Percentiles rank a stretch among this genome's conserved stretches.
Evolutionary conservation across 1,284 basidiomycete species (phyloP).

Genomic region (Apiotrichum akiyoshidainum): DNA sequence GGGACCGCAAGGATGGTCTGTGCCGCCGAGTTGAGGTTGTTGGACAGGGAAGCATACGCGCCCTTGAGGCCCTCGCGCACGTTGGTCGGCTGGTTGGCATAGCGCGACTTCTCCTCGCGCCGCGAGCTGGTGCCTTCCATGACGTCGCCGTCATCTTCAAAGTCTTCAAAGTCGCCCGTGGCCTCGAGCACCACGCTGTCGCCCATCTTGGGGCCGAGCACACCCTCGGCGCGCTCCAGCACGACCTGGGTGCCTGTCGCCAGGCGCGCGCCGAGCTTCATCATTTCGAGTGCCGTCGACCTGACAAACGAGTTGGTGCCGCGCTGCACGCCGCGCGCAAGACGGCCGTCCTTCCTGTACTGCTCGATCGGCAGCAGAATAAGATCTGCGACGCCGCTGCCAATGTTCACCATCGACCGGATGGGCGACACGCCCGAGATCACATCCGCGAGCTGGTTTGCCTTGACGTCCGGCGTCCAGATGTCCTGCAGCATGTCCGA

Average conservation of each 20-base stretch:
- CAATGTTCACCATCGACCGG: constrained; percentile 91
- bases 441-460: constrained; percentile 93
- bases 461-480: constrained; percentile 99
- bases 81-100: constrained; percentile 82
- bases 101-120: constrained; percentile 67
- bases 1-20: constrained; percentile 98
- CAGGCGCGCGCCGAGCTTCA: constrained; percentile 88
- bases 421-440: constrained; percentile 96
- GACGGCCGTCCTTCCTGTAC: constrained; percentile 92
- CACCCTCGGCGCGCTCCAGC: constrained; percentile 88
- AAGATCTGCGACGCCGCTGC: constrained; percentile 91
- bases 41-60: constrained; percentile 79
- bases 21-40: constrained; percentile 84
- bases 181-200: constrained; percentile 26
- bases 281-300: constrained; percentile 88
- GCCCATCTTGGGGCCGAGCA: constrained; percentile 62
- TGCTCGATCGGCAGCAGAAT: constrained; percentile 94
- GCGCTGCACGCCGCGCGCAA: constrained; percentile 88
- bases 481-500: constrained; percentile 90
- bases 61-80: constrained; percentile 83
- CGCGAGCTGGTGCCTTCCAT: constrained; percentile 1
- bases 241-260: constrained; percentile 98
- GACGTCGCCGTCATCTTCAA: constrained; percentile 15
- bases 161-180: background rate
- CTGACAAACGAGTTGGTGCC: constrained; percentile 88